Conservation (phyloP, 2,329 filamentous ascomycete genomes). For the Chaetothyriales sp. region DNA sequence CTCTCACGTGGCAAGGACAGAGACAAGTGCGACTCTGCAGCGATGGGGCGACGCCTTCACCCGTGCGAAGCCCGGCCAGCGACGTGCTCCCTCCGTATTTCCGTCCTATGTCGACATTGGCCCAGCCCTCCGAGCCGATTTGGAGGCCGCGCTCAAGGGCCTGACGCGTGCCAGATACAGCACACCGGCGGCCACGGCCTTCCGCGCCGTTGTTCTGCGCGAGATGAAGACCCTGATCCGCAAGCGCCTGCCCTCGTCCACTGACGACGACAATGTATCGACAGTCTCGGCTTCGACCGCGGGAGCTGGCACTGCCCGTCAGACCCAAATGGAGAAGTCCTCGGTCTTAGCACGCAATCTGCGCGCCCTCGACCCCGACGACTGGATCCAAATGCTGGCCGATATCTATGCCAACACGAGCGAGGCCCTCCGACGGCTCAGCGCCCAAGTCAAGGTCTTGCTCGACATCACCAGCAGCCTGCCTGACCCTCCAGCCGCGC, state of each 20-base stretch:
- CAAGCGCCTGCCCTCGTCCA: slow-evolving; percentile 74
- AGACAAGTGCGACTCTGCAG: slow-evolving; percentile 57
- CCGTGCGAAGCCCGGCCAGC: slow-evolving; percentile 52
- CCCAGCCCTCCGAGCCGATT: slow-evolving; percentile 51
- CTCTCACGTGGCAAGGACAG: slow-evolving; percentile 60
- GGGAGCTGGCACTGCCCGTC: slow-evolving; percentile 37
- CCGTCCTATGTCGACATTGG: slow-evolving; percentile 67
- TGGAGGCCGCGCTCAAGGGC: slow-evolving; percentile 59
- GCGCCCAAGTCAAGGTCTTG: slow-evolving; percentile 86
- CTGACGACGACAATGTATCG: slow-evolving; percentile 83
- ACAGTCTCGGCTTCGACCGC: slow-evolving; percentile 72
- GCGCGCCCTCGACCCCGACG: slow-evolving; percentile 63
- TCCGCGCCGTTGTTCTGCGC: slow-evolving; percentile 66
- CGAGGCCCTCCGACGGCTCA: slow-evolving; percentile 69
- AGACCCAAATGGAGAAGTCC: slow-evolving; percentile 77
- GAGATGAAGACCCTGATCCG: slow-evolving; percentile 79
- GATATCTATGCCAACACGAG: slow-evolving; percentile 77
- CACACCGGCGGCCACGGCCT: slow-evolving; percentile 64
- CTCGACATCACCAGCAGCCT: slow-evolving; percentile 72
- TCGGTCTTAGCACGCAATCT: slow-evolving; percentile 76
- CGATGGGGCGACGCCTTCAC: slow-evolving; percentile 70
- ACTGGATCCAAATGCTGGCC: slow-evolving; percentile 68
- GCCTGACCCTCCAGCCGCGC: slow-evolving; percentile 24
- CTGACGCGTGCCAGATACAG: slow-evolving; percentile 71
- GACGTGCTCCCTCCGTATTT: slow-evolving; percentile 50